Conservation (phyloP, 202 grass and related monocot species). For the Thinopyrum obtusiflorum region DNA sequence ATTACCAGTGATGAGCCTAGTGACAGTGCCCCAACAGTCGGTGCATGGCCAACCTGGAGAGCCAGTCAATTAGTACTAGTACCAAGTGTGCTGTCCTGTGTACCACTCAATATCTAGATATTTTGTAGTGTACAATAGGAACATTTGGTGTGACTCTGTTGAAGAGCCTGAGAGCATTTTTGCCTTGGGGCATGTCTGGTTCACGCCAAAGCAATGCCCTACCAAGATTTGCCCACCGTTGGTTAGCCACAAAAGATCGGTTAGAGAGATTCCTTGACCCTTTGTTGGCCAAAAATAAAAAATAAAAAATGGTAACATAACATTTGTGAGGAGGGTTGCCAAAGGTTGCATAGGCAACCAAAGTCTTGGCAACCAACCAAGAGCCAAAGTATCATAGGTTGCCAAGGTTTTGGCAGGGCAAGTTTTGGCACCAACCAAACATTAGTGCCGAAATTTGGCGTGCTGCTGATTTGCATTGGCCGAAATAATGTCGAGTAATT, state of each 20-base stretch:
- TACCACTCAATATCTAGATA: neutral
- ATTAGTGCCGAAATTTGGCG: neutral
- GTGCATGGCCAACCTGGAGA: conserved; percentile 10
- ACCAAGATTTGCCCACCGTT: neutral
- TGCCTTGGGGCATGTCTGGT: neutral
- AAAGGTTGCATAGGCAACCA: neutral
- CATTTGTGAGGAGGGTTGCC: neutral
- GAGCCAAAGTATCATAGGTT: neutral
- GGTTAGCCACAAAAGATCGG: no score
- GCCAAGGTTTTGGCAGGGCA: neutral
- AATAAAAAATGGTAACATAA: neutral
- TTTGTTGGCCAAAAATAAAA: neutral
- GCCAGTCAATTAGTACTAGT: neutral
- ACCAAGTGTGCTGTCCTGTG: neutral
- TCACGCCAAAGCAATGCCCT: neutral
- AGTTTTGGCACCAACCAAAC: neutral
- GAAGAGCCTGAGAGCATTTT: neutral
- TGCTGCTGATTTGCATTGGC: no score
- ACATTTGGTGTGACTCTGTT: neutral
- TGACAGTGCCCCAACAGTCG: no score
- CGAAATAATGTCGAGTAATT: neutral
- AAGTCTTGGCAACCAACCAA: neutral
- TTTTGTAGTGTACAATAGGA: neutral
- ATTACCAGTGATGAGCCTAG: no score
- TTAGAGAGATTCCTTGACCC: neutral